phyloP scores from a whole-genome alignment of 2,329 filamentous ascomycete genomes.

The Botrytis sinoallii region DNA sequence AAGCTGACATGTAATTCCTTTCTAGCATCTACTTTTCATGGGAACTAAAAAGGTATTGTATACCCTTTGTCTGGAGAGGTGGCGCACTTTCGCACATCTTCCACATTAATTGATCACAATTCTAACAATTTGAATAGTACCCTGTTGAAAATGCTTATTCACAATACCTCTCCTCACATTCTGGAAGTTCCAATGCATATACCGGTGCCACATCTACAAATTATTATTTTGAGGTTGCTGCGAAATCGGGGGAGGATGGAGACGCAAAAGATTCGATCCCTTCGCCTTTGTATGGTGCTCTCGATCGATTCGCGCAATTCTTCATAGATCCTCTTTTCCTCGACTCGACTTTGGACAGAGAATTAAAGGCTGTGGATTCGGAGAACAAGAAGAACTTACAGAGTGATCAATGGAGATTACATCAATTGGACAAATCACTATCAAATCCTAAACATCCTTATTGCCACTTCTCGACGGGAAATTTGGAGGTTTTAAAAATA shows the following conservation, averaged over 20 bases:
- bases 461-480: conserved; percentile 71
- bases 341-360: conserved; percentile 66
- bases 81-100: conserved; percentile 4
- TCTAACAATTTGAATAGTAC: conserved; percentile 52
- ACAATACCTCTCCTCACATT: conserved; percentile 85
- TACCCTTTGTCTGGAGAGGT: conserved; percentile 3
- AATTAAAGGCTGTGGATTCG: conserved; percentile 70
- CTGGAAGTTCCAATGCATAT: conserved; percentile 91
- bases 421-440: conserved; percentile 67
- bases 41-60: conserved; percentile 79
- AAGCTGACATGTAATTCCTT: conserved; percentile 43
- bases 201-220: conserved; percentile 92
- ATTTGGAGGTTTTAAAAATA: conserved; percentile 66
- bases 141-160: conserved; percentile 95
- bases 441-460: conserved; percentile 69
- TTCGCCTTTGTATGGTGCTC: conserved; percentile 67
- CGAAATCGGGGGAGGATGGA: conserved; percentile 70
- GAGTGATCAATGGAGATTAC: conserved; percentile 67
- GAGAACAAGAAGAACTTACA: conserved; percentile 81
- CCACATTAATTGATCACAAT: conserved; percentile 12
- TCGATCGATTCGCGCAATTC: conserved; percentile 74
- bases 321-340: conserved; percentile 70
- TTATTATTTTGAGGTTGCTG: conserved; percentile 94
- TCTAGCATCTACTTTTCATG: conserved; percentile 74
- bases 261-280: conserved; percentile 52